These are phyloP conservation scores for Dictyostelium purpureum DNA, from an alignment of 78 protist species.

Conservation along the genomic window DNA sequence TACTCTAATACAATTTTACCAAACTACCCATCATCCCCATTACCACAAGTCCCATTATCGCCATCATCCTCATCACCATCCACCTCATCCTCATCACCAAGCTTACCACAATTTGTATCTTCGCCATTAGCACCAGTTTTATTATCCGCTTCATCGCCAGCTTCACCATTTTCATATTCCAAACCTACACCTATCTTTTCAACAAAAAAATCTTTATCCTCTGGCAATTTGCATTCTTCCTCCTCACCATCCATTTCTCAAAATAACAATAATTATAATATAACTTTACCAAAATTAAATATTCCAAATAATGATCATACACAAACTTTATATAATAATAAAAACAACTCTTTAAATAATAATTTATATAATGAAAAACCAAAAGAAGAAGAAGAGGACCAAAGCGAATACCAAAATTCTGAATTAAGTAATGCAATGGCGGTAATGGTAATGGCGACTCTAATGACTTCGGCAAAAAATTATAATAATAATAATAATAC, in stretches of 20 bases:
- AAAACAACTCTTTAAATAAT: not conserved
- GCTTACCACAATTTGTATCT: not conserved
- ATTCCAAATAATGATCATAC: not conserved
- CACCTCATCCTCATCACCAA: not conserved
- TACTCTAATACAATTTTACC: not conserved
- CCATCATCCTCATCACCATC: not conserved
- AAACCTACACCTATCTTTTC: not conserved
- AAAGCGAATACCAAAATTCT: not conserved
- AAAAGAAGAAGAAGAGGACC: not conserved
- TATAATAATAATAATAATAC: not conserved
- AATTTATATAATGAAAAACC: not conserved
- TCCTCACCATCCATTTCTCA: not conserved
- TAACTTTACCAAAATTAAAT: conserved; percentile 24
- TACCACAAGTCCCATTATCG: not conserved
- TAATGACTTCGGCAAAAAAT: not conserved
- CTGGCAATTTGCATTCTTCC: too few relatives aligned
- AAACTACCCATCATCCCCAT: not conserved
- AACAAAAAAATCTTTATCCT: not conserved
- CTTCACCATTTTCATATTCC: not conserved
- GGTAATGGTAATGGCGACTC: conserved; percentile 13
- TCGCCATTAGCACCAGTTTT: not conserved
- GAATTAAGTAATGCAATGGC: conserved; percentile 8
- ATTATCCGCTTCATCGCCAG: not conserved
- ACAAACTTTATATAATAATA: not conserved
- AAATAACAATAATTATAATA: not conserved